These are phyloP conservation scores for Mycena crocata DNA, from an alignment of 768 basidiomycete genomes.

Conservation along the genomic window DNA sequence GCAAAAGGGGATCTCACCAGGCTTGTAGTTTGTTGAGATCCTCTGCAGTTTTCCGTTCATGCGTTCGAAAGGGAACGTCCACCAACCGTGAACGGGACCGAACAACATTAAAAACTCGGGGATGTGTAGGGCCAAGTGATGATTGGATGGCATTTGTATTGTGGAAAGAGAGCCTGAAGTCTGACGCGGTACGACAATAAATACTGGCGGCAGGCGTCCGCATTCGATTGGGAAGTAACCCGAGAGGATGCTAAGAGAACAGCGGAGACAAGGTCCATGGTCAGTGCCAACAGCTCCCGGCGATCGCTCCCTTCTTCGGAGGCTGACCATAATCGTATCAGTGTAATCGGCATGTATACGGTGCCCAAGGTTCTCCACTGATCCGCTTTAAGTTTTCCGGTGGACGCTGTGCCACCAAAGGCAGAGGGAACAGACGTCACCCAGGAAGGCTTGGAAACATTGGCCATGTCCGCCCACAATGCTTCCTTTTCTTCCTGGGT, in stretches of 20 bases:
- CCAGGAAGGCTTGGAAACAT: slow-evolving; percentile 18
- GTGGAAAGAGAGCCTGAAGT: slow-evolving; percentile 34
- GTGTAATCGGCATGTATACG: slow-evolving; percentile 41
- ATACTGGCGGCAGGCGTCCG: background rate
- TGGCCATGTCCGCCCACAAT: slow-evolving; percentile 12
- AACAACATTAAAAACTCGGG: slow-evolving; percentile 38
- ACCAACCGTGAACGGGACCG: slow-evolving; percentile 49
- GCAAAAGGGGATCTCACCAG: slow-evolving; percentile 34
- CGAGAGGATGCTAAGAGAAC: slow-evolving; percentile 37
- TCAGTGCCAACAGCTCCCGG: slow-evolving; percentile 37
- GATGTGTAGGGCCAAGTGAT: slow-evolving; percentile 49
- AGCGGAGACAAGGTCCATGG: slow-evolving; percentile 45
- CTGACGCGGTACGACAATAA: slow-evolving; percentile 29
- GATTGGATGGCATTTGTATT: slow-evolving; percentile 40
- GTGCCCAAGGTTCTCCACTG: slow-evolving; percentile 44
- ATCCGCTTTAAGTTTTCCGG: slow-evolving; percentile 47
- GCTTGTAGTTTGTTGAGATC: slow-evolving; percentile 37
- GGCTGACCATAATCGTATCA: slow-evolving; percentile 44
- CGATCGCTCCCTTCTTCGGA: slow-evolving; percentile 1
- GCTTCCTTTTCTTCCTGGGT: background rate
- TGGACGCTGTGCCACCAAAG: slow-evolving; percentile 3
- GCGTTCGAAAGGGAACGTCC: slow-evolving; percentile 48
- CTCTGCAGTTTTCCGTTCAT: slow-evolving; percentile 41
- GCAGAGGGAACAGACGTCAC: slow-evolving; percentile 15
- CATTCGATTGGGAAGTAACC: slow-evolving; percentile 28